Conservation (phyloP, 1,284 basidiomycete genomes). For the Ganoderma leucocontextum region DNA sequence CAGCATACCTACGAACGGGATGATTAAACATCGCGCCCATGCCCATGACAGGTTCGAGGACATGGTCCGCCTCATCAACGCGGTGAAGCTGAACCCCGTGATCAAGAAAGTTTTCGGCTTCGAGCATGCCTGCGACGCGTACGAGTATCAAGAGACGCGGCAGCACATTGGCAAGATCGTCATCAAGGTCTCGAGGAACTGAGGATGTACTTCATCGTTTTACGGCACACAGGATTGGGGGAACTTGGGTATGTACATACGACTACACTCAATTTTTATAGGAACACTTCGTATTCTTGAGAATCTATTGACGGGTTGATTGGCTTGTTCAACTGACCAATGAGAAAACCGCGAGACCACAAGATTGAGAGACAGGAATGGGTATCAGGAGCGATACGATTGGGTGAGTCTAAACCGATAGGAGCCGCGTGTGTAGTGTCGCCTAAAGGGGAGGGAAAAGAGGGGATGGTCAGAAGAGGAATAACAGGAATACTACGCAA, state of each 20-base stretch:
- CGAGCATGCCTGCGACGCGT: conserved; percentile 47
- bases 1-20: neutral
- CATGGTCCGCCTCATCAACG: conserved; percentile 47
- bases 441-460: neutral
- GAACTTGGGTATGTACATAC: too few relatives aligned
- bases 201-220: neutral
- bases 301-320: too few relatives aligned
- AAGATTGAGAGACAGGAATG: neutral
- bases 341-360: too few relatives aligned
- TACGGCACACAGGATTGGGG: neutral
- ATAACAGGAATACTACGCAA: neutral
- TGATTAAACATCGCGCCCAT: neutral
- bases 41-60: conserved; percentile 42
- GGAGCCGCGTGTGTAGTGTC: neutral
- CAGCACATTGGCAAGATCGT: conserved; percentile 37
- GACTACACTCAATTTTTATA: too few relatives aligned
- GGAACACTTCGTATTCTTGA: too few relatives aligned
- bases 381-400: neutral
- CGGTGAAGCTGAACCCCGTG: conserved; percentile 45
- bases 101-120: conserved; percentile 52
- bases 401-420: neutral
- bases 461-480: neutral
- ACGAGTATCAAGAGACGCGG: conserved; percentile 42
- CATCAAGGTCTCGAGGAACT: neutral
- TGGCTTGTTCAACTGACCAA: neutral